A percentile compares a stretch with the other conserved stretches of the same genome.
phyloP scores from a whole-genome alignment of 192 early-diverging fungal genomes.

The Coemansia sp. region DNA sequence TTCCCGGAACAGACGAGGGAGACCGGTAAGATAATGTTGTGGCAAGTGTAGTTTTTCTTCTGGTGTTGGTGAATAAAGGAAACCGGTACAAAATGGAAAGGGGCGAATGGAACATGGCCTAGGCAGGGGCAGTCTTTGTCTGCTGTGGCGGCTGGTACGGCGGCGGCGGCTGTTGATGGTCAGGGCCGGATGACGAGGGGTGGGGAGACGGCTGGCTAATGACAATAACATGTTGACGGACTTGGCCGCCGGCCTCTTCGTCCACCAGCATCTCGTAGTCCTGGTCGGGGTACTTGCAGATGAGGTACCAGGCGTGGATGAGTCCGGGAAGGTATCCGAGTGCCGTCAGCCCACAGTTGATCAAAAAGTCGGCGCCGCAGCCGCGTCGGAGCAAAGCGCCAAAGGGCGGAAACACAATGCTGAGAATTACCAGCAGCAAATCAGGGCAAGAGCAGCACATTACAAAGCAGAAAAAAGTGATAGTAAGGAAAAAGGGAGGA shows the following conservation, averaged over 20 bases:
- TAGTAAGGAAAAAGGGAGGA: background rate
- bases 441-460: conserved; percentile 46
- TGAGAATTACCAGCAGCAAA: conserved; percentile 41
- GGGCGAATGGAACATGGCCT: no score
- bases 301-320: conserved; percentile 63
- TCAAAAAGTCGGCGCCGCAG: conserved; percentile 58
- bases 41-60: background rate
- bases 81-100: no score
- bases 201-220: conserved; percentile 14
- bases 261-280: conserved; percentile 49
- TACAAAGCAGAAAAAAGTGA: background rate
- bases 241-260: conserved; percentile 26
- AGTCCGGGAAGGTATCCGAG: conserved; percentile 70
- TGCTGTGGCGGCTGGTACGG: conserved; percentile 17
- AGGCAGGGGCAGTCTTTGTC: no score
- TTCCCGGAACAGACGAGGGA: background rate
- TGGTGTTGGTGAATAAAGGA: background rate
- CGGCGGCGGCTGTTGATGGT: conserved; percentile 23
- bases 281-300: conserved; percentile 50
- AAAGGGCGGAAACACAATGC: conserved; percentile 58
- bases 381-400: conserved; percentile 60
- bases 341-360: conserved; percentile 66
- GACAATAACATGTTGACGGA: conserved; percentile 25
- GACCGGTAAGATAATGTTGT: no score
- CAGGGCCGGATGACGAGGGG: background rate